Evolutionary conservation across 2,329 filamentous ascomycete genomes (phyloP).

Genomic region (Fusarium marasasianum): DNA sequence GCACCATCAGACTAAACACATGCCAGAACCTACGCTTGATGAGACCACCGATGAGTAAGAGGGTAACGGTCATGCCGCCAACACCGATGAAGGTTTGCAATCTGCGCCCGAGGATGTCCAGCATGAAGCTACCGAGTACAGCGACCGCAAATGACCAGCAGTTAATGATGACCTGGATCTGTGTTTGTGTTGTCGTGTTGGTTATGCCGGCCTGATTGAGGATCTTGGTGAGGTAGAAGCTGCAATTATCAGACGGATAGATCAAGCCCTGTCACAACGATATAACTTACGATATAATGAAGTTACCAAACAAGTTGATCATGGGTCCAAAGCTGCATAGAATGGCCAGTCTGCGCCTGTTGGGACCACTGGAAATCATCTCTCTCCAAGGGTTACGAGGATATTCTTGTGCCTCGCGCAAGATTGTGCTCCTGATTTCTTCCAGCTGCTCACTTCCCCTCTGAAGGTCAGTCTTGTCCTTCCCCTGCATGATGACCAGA

Average conservation of each 20-base stretch:
- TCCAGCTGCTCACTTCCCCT: neutral
- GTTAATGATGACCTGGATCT: neutral
- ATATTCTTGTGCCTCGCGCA: neutral
- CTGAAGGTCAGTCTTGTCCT: neutral
- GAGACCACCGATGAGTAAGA: neutral
- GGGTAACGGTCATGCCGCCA: neutral
- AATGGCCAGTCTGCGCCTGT: neutral
- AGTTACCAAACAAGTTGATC: neutral
- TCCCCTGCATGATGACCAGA: neutral
- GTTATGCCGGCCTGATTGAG: neutral
- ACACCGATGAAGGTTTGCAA: neutral
- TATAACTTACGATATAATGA: neutral
- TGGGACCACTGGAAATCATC: neutral
- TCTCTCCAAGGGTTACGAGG: neutral
- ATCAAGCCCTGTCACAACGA: rapidly evolving
- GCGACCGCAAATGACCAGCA: neutral
- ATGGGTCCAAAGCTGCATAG: neutral
- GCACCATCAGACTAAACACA: too few relatives aligned
- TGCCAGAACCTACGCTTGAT: neutral
- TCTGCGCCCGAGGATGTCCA: neutral
- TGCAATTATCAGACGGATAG: neutral
- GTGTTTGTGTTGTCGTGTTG: neutral
- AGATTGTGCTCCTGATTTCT: neutral
- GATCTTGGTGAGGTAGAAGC: neutral
- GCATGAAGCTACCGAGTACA: neutral